Base-by-base conservation (phyloP, 805 yeast genomes). In the Candida hungchunana region DNA sequence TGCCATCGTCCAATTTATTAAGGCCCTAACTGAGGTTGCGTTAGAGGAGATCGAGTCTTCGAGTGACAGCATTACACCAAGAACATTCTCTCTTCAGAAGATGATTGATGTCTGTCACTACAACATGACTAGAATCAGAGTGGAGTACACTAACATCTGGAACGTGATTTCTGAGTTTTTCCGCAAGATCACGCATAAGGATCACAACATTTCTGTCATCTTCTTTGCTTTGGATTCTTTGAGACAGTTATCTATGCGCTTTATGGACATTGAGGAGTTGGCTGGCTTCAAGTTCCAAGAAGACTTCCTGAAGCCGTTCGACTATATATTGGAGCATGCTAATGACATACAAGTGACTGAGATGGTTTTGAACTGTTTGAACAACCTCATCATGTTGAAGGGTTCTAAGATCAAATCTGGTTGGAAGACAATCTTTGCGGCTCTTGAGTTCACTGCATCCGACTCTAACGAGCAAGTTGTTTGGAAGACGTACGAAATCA, bases 71-170 rank as follows among this genome's bases (percentile, higher is more conserved):
- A 67, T 73, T 6, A 78, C 85, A 43, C 98, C 97, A 25, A 71
- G 98, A 57, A 81, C 87, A 62, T 94, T 86, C 56, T 85, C 97
- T 0, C 64, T 93, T 44, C 97, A 88, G 55, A 93, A 93, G 56
- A 84, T 93, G 71, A 95, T 93, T 34, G 98, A 94, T 61, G 95
- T 93, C 28, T 90, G 97, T 62, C 90, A 93, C 60, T 93, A 94
- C 66, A 94, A 94, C 58, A 93, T 93, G 97, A 79, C 79, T 33
- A 83, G 98, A 66, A 89, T 93, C 50, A 77, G 96, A 59, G 79
- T 93, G 43, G 96, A 94, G 62, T 93, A 98, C 97, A 77, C 95
- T 6, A 90, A 86, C 36, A 69, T 93, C 40, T 93, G 99, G 99
- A 75, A 83, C 12, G 82, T 85, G 8, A 84, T 93, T 84, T 96